Evolutionary conservation across 768 basidiomycete genomes (phyloP), one percentile per base, ranked within the genome.

Genomic region (Saitozyma sp.): DNA sequence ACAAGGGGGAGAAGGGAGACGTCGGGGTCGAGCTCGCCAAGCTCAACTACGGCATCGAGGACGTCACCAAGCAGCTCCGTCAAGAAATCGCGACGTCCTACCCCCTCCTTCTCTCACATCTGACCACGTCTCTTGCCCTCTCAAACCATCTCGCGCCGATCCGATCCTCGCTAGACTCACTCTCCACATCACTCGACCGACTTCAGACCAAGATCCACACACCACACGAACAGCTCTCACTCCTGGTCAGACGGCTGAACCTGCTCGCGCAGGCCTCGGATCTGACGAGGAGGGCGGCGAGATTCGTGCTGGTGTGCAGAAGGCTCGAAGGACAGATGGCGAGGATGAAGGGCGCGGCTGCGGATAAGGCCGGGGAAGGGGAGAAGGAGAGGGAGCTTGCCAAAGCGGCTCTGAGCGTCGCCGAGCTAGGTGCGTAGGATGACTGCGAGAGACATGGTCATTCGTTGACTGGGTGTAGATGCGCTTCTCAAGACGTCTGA

Each of bases 391-490:
- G 95, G 9, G 86, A 86, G 14, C 87, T 97, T 70, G 89, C 92
- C 2, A 94, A 94, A 79, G 94, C 95, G 2, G 95, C 94, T n/a
- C 81, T 97, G 70, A 93, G 87, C 45, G 87, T 98, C 9, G 91
- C 94, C 0, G 95, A 99, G 78, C 82, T 98, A 49, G 84, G 92
- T 91, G 64, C 69, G 88, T 63, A 3, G 29, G 2, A 29, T 29
- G 29, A 29, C 29, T 29, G 29, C 5, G 29, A 29, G 29, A 29
- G 29, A 5, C 2, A 29, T 29, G 29, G 29, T 29, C 29, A 2
- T 29, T 29, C 29, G 39, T 3, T 45, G 29, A 59, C 50, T 7
- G 7, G 51, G 43, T 17, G 29, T 29, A 67, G 64, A 66, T 41
- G 62, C 63, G 5, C 50, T 64, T 11, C 48, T 68, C 9, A 58